phyloP scores from a whole-genome alignment of 768 basidiomycete genomes.

The Clavulina sp. region DNA sequence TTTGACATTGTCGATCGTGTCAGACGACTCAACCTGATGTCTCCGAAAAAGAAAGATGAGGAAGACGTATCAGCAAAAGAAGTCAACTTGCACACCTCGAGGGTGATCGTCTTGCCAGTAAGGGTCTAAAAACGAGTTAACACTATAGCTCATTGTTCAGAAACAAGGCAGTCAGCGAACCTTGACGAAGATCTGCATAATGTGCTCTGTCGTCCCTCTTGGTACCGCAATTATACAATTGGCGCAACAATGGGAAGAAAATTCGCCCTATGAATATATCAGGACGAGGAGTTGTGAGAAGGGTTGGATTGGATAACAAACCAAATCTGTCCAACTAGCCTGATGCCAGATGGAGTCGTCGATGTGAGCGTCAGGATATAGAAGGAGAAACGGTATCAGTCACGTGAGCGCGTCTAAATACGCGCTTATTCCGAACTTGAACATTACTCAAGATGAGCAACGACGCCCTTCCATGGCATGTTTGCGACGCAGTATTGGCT shows the following conservation, averaged over 20 bases:
- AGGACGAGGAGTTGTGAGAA: no score
- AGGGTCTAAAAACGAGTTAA: conserved; percentile 36
- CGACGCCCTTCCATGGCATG: conserved; percentile 31
- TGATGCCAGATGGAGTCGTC: conserved; percentile 73
- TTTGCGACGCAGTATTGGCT: not conserved
- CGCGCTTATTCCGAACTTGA: no score
- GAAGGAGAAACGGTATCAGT: no score
- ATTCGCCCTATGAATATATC: no score
- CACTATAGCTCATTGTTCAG: conserved; percentile 3
- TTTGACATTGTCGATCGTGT: conserved; percentile 97
- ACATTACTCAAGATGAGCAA: no score
- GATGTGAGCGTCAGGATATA: no score
- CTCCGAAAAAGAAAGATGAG: conserved; percentile 52
- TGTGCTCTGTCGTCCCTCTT: conserved; percentile 2
- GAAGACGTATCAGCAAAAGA: no score
- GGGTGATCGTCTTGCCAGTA: conserved; percentile 97
- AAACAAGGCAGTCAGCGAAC: conserved; percentile 3
- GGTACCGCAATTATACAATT: no score
- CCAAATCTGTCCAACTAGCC: conserved; percentile 86
- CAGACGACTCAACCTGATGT: conserved; percentile 93
- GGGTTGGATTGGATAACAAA: no score
- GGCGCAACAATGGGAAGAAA: no score
- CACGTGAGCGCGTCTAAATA: no score
- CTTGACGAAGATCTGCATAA: conserved; percentile 97
- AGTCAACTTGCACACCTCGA: conserved; percentile 14